Evolutionary conservation across 2,329 filamentous ascomycete genomes (phyloP).

Genomic region (Exophiala xenobiotica): DNA sequence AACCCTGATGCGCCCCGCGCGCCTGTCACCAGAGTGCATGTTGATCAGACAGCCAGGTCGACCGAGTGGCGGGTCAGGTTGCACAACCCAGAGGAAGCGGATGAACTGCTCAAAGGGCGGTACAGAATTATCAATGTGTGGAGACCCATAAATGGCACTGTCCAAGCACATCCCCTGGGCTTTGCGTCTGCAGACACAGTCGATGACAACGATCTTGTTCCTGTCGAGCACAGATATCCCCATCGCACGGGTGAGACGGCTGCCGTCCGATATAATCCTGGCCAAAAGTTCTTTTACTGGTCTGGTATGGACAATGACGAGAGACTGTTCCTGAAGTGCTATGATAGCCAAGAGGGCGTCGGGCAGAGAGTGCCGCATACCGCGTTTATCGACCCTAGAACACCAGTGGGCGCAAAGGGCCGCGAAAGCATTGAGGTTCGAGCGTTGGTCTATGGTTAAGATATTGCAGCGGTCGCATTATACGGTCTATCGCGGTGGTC

Average conservation of each 20-base stretch:
- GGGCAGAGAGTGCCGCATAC: conserved; percentile 63
- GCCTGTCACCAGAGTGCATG: conserved; percentile 73
- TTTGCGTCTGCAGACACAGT: conserved; percentile 58
- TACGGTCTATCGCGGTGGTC: too few species aligned
- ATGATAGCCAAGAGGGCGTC: conserved; percentile 60
- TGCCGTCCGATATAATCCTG: conserved; percentile 60
- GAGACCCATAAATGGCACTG: conserved; percentile 63
- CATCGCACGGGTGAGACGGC: conserved; percentile 72
- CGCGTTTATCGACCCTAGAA: conserved; percentile 75
- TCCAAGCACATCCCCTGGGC: conserved; percentile 57
- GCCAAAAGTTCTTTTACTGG: conserved; percentile 75
- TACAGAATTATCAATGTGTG: conserved; percentile 88
- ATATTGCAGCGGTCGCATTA: too few species aligned
- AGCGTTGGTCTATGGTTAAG: conserved; percentile 74
- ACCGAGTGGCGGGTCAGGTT: conserved; percentile 65
- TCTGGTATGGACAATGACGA: conserved; percentile 74
- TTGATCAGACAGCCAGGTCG: conserved; percentile 74
- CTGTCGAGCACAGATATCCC: conserved; percentile 72
- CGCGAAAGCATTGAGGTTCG: conserved; percentile 90
- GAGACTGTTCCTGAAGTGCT: conserved; percentile 75
- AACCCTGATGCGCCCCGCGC: conserved; percentile 58
- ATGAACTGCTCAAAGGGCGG: conserved; percentile 62
- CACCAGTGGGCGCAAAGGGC: conserved; percentile 65
- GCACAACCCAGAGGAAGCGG: conserved; percentile 68
- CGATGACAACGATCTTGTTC: conserved; percentile 63